These are phyloP conservation scores for Trichothecium sympodiale DNA, from an alignment of 2,329 filamentous ascomycete species.

Conservation along the genomic window DNA sequence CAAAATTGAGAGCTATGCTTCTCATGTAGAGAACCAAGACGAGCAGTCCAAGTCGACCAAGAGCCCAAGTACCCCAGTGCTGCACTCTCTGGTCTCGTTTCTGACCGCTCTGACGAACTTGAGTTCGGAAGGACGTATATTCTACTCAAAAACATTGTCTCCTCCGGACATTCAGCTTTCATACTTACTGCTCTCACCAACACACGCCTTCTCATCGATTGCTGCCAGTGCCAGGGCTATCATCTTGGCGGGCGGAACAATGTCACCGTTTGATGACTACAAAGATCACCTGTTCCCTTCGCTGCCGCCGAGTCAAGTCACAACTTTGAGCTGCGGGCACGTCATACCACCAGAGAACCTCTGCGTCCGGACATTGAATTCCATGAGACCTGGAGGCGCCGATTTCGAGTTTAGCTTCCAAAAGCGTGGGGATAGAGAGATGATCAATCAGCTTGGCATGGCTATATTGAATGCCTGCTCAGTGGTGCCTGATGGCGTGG, in stretches of 20 bases:
- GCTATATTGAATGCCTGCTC: slow-evolving; percentile 61
- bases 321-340: slow-evolving; percentile 84
- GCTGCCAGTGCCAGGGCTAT: slow-evolving; percentile 77
- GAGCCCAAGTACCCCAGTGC: slow-evolving; percentile 30
- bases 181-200: slow-evolving; percentile 84
- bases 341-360: slow-evolving; percentile 80
- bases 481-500: slow-evolving; percentile 75
- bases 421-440: slow-evolving; percentile 55
- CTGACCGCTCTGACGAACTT: slow-evolving; percentile 78
- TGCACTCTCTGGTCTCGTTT: slow-evolving; percentile 49
- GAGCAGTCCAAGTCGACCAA: slow-evolving; percentile 13
- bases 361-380: slow-evolving; percentile 60
- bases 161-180: slow-evolving; percentile 50
- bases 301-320: slow-evolving; percentile 50
- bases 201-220: slow-evolving; percentile 81
- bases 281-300: slow-evolving; percentile 75
- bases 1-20: slow-evolving; percentile 84
- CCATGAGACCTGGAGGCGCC: slow-evolving; percentile 26
- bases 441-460: slow-evolving; percentile 64
- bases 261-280: slow-evolving; percentile 95
- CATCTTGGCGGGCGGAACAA: slow-evolving; percentile 87
- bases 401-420: slow-evolving; percentile 83
- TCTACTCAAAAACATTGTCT: slow-evolving; percentile 39
- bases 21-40: slow-evolving; percentile 43
- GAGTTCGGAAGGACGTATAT: slow-evolving; percentile 57